phyloP scores from a whole-genome alignment of 2,329 filamentous ascomycete genomes.

The Colletotrichum tanaceti region DNA sequence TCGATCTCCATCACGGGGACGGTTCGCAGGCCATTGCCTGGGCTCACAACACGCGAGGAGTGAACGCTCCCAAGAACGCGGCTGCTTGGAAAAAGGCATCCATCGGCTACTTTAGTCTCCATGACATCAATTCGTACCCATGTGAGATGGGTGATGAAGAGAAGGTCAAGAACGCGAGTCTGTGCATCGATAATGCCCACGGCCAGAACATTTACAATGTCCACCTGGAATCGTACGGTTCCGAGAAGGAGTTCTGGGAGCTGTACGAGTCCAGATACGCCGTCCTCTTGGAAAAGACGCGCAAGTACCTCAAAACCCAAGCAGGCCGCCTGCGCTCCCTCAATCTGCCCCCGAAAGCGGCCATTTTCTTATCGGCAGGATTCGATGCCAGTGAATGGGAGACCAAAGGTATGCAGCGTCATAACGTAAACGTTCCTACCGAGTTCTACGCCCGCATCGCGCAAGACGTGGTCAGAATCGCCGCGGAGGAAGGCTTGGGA shows the following conservation, averaged over 20 bases:
- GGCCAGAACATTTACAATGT: constrained; percentile 97
- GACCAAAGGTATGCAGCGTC: constrained; percentile 90
- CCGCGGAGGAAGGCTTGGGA: constrained; percentile 80
- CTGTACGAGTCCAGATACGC: constrained; percentile 85
- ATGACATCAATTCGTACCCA: constrained; percentile 98
- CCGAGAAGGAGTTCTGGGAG: constrained; percentile 85
- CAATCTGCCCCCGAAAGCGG: constrained; percentile 77
- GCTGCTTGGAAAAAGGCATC: constrained; percentile 82
- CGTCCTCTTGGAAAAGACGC: constrained; percentile 82
- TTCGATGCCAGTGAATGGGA: constrained; percentile 99
- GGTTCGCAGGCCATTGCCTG: constrained; percentile 96
- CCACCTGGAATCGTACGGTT: constrained; percentile 89
- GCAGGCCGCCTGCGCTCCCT: constrained; percentile 71
- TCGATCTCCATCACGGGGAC: constrained; percentile 91
- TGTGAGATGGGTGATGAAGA: constrained; percentile 94
- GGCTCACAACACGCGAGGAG: constrained; percentile 83
- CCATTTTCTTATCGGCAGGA: constrained; percentile 93
- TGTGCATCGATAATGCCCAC: constrained; percentile 95
- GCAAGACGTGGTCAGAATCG: constrained; percentile 83
- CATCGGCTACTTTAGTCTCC: constrained; percentile 95
- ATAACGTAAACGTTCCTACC: constrained; percentile 94
- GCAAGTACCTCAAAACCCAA: constrained; percentile 79
- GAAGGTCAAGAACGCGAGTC: constrained; percentile 91
- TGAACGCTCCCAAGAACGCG: constrained; percentile 74
- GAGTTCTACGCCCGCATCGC: constrained; percentile 96